Percentiles rank a stretch among this genome's conserved stretches.
These are phyloP conservation scores for Gymnopilus junonius DNA, from an alignment of 768 basidiomycete genomes.

Conservation along the genomic window DNA sequence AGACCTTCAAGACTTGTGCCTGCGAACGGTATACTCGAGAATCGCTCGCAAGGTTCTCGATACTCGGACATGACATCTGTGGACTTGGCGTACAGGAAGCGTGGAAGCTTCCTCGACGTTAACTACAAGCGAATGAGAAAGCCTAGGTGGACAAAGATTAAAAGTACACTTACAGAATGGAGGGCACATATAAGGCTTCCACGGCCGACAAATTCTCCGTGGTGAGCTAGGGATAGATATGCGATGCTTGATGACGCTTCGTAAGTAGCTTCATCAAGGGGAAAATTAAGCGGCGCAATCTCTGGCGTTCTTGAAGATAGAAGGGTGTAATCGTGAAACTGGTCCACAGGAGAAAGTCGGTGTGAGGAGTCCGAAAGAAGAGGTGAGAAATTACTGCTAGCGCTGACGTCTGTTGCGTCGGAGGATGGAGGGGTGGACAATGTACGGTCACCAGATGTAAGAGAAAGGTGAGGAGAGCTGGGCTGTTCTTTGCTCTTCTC, in stretches of 20 bases:
- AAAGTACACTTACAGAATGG: conserved; percentile 40
- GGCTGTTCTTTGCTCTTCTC: conserved; percentile 18
- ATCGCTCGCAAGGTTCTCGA: conserved; percentile 26
- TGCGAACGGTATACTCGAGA: conserved; percentile 27
- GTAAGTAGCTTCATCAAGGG: conserved; percentile 40
- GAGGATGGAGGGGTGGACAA: conserved; percentile 16
- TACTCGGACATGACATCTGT: conserved; percentile 38
- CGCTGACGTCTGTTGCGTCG: conserved; percentile 10
- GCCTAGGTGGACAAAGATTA: neutral
- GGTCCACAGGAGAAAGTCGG: conserved; percentile 17
- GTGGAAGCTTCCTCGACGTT: conserved; percentile 36
- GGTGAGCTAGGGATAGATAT: conserved; percentile 48
- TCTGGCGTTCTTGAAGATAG: neutral
- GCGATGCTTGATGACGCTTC: conserved; percentile 44
- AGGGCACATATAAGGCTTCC: conserved; percentile 53
- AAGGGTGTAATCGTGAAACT: conserved; percentile 4
- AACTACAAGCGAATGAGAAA: conserved; percentile 28
- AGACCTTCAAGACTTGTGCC: conserved; percentile 34
- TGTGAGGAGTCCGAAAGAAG: conserved; percentile 13
- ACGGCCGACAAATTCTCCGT: conserved; percentile 52
- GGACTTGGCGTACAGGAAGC: conserved; percentile 45
- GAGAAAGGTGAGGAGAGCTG: conserved; percentile 9
- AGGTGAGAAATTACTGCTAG: conserved; percentile 10
- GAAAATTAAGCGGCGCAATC: conserved; percentile 2
- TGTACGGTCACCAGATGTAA: conserved; percentile 12